A percentile compares a stretch with the other conserved stretches of the same genome.
These are phyloP conservation scores for Psilocybe cubensis DNA, from an alignment of 768 basidiomycete genomes.

Conservation along the genomic window DNA sequence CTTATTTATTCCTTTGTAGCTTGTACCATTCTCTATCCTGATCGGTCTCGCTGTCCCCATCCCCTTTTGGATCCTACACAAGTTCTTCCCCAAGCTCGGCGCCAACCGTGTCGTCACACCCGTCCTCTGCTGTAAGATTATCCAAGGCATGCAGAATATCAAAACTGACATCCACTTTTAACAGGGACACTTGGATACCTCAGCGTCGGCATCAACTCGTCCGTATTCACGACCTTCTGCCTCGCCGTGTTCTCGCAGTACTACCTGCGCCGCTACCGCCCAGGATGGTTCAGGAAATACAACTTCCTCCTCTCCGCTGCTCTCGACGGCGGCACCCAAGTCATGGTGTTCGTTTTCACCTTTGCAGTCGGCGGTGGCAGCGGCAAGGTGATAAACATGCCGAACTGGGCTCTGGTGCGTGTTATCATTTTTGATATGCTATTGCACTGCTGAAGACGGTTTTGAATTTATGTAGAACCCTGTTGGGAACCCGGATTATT, in stretches of 20 bases:
- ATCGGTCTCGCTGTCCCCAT: slow-evolving; percentile 56
- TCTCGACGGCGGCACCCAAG: slow-evolving; percentile 55
- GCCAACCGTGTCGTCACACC: slow-evolving; percentile 55
- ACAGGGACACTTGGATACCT: slow-evolving; percentile 49
- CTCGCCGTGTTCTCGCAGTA: slow-evolving; percentile 51
- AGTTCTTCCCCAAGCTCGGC: slow-evolving; percentile 48
- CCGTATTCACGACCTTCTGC: slow-evolving; percentile 48
- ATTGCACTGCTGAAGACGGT: background rate
- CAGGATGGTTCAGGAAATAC: slow-evolving; percentile 53
- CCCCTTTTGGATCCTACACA: slow-evolving; percentile 57
- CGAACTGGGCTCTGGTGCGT: slow-evolving; percentile 18
- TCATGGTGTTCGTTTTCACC: slow-evolving; percentile 49
- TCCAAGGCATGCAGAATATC: background rate
- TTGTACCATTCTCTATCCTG: slow-evolving; percentile 49
- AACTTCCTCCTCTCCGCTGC: slow-evolving; percentile 57
- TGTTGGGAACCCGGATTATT: background rate
- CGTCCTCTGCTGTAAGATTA: slow-evolving; percentile 40
- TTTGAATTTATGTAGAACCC: background rate
- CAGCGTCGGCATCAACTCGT: slow-evolving; percentile 61
- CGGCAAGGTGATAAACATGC: slow-evolving; percentile 10
- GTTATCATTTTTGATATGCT: background rate
- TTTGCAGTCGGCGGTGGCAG: slow-evolving; percentile 31
- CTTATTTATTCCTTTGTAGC: slow-evolving; percentile 23
- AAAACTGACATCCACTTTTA: background rate
- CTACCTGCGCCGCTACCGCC: slow-evolving; percentile 44